Percentiles rank a stretch among this genome's conserved stretches.
phyloP scores from a whole-genome alignment of 345 rosid species.

The Trapa incisa region DNA sequence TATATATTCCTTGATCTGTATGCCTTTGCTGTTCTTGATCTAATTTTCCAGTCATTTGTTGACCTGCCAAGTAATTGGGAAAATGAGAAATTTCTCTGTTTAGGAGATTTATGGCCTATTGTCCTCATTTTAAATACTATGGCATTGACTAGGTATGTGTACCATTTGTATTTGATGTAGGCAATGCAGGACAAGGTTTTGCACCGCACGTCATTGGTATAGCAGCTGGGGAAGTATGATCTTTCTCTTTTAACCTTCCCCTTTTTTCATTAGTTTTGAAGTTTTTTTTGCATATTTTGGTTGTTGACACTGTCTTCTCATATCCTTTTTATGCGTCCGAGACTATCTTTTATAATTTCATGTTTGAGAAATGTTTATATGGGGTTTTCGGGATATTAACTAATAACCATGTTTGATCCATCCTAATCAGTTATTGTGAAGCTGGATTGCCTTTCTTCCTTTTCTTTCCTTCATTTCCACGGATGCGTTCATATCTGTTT shows the following conservation, averaged over 20 bases:
- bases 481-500: no score
- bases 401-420: background rate
- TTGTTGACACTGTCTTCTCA: background rate
- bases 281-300: background rate
- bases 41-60: no score
- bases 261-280: background rate
- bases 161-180: constrained; percentile 22
- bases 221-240: constrained; percentile 74
- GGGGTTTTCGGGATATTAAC: no score
- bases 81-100: no score
- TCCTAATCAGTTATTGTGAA: background rate
- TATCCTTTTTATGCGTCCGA: background rate
- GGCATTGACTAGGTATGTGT: background rate
- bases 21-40: no score
- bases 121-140: background rate
- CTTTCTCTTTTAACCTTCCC: background rate
- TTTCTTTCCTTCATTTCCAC: no score
- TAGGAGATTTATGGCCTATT: background rate
- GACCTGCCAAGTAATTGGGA: no score
- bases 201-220: constrained; percentile 62
- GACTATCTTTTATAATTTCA: background rate
- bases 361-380: background rate
- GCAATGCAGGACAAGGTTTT: constrained; percentile 63
- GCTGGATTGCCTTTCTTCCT: background rate
- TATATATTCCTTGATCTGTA: no score